These are phyloP conservation scores for Collybia mongolica DNA, from an alignment of 768 basidiomycete species.

Conservation along the genomic window DNA sequence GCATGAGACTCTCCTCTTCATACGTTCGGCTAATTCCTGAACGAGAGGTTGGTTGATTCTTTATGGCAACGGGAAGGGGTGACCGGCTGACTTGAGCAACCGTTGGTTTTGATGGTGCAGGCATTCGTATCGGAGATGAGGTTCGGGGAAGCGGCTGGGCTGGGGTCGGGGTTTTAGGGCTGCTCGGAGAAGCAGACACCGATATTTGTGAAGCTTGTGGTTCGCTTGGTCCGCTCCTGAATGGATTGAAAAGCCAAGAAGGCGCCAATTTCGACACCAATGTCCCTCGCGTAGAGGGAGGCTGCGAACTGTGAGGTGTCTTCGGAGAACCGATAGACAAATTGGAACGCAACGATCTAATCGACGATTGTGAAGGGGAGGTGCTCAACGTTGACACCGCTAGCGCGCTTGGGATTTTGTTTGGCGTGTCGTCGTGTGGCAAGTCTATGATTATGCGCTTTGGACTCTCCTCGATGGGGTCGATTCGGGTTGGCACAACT, in stretches of 20 bases:
- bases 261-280: conserved; percentile 64
- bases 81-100: conserved; percentile 30
- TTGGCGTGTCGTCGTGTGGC: conserved; percentile 40
- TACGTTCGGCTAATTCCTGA: conserved; percentile 49
- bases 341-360: conserved; percentile 52
- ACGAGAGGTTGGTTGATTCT: conserved; percentile 29
- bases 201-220: conserved; percentile 59
- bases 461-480: conserved; percentile 74
- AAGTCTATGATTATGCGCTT: conserved; percentile 47
- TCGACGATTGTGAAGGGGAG: conserved; percentile 68
- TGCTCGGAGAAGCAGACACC: conserved; percentile 42
- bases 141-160: conserved; percentile 10
- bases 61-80: conserved; percentile 44
- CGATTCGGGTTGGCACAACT: conserved; percentile 44
- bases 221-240: conserved; percentile 62
- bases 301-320: conserved; percentile 16
- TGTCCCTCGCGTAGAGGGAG: conserved; percentile 33
- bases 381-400: conserved; percentile 42
- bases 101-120: conserved; percentile 30
- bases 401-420: conserved; percentile 12
- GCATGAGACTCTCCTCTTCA: conserved; percentile 54
- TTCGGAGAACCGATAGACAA: conserved; percentile 48
- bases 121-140: conserved; percentile 33
- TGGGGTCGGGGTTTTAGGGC: conserved; percentile 17
- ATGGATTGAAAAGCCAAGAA: conserved; percentile 79